Conservation (phyloP, 352 stramenopile species). For the Globisporangium carolinianum region DNA sequence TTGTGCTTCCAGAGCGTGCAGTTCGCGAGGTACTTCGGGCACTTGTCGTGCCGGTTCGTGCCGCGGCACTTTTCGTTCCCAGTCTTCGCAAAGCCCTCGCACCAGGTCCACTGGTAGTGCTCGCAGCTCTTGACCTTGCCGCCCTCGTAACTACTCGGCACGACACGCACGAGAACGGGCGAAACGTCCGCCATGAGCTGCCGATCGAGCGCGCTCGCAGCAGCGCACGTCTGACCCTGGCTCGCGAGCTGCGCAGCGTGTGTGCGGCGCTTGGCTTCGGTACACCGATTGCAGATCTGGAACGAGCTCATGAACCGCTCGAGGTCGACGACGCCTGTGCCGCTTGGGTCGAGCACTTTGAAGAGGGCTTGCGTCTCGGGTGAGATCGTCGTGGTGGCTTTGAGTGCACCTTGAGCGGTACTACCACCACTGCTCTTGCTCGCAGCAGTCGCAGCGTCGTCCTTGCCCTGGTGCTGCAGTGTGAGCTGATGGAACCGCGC, state of each 20-base stretch:
- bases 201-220: conserved; percentile 37
- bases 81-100: conserved; percentile 78
- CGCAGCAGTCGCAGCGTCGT: conserved; percentile 21
- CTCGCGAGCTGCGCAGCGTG: conserved; percentile 47
- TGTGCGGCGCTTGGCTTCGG: conserved; percentile 62
- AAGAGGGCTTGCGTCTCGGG: conserved; percentile 50
- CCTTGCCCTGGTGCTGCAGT: conserved; percentile 57
- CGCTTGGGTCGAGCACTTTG: conserved; percentile 42
- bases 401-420: background rate
- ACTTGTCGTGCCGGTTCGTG: conserved; percentile 84
- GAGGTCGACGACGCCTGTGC: conserved; percentile 36
- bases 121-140: conserved; percentile 79
- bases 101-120: conserved; percentile 86
- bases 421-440: no score
- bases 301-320: conserved; percentile 82
- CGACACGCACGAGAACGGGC: conserved; percentile 70
- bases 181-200: conserved; percentile 75
- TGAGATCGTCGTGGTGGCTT: conserved; percentile 14
- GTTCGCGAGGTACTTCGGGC: conserved; percentile 81
- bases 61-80: conserved; percentile 80
- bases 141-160: conserved; percentile 61
- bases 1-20: conserved; percentile 86
- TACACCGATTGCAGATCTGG: conserved; percentile 84
- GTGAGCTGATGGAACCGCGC: conserved; percentile 59
- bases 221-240: conserved; percentile 39